Conservation (phyloP, 1,139 yeast genomes). For the Candida tropicalis region DNA sequence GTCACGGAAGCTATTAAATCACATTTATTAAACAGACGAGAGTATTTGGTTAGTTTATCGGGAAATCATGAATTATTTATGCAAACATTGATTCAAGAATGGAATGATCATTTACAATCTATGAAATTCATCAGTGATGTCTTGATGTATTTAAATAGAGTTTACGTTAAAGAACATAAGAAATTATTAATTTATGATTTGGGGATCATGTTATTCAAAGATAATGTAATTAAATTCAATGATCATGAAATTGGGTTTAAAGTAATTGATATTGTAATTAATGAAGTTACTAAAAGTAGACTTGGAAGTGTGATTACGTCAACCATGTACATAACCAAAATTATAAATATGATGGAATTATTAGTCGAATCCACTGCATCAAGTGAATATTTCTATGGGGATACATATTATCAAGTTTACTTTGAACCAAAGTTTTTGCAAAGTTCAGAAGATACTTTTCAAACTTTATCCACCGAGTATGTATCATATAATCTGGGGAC, state of each 20-base stretch:
- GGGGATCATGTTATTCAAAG: slow-evolving; percentile 65
- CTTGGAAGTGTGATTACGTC: slow-evolving; percentile 60
- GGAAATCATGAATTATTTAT: slow-evolving; percentile 41
- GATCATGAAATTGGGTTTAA: slow-evolving; percentile 53
- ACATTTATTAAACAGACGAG: slow-evolving; percentile 47
- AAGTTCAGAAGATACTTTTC: slow-evolving; percentile 60
- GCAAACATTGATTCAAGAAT: slow-evolving; percentile 50
- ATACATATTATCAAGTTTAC: slow-evolving; percentile 59
- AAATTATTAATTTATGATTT: slow-evolving; percentile 72
- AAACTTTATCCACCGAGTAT: slow-evolving; percentile 46
- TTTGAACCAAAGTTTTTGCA: slow-evolving; percentile 70
- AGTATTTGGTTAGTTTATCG: slow-evolving; percentile 22
- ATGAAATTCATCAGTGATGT: slow-evolving; percentile 87
- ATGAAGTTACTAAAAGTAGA: slow-evolving; percentile 62
- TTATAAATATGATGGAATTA: slow-evolving; percentile 71
- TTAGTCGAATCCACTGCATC: slow-evolving; percentile 45
- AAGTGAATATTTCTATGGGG: slow-evolving; percentile 38
- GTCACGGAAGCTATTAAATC: slow-evolving; percentile 53
- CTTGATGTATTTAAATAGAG: slow-evolving; percentile 83
- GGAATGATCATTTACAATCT: slow-evolving; percentile 77
- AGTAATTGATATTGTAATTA: slow-evolving; percentile 53
- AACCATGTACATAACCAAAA: slow-evolving; percentile 58
- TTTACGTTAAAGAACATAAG: slow-evolving; percentile 74
- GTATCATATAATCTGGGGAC: slow-evolving; percentile 45
- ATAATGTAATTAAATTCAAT: slow-evolving; percentile 41